These are phyloP conservation scores for Neofusicoccum sp. DNA, from an alignment of 2,329 filamentous ascomycete genomes.

Conservation along the genomic window DNA sequence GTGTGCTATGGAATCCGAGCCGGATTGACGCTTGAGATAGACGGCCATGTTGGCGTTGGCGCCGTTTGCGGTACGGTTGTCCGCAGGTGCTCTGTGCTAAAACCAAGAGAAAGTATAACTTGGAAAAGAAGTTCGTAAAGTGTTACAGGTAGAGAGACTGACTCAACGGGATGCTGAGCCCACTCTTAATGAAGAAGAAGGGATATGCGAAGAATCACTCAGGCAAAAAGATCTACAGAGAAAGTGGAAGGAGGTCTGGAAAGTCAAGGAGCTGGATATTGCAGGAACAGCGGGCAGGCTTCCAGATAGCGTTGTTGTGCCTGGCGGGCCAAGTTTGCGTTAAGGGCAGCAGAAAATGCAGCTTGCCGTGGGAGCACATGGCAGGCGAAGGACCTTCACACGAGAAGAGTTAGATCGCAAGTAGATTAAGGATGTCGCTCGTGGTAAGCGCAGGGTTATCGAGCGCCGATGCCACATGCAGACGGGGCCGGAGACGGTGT, in stretches of 20 bases:
- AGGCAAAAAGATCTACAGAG: neutral
- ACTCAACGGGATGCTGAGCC: neutral
- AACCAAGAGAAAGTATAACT: neutral
- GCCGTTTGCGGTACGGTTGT: neutral
- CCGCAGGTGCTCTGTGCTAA: neutral
- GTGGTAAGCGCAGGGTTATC: neutral
- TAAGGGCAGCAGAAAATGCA: neutral
- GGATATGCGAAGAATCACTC: neutral
- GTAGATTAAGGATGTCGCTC: neutral
- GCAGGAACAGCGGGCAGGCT: neutral
- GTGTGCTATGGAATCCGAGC: neutral
- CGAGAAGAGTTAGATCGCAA: neutral
- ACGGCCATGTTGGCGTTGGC: conserved; percentile 1
- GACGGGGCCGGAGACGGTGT: neutral
- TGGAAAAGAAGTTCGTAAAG: neutral
- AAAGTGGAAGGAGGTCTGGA: neutral
- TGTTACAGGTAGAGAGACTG: neutral
- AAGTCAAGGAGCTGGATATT: conserved; percentile 1
- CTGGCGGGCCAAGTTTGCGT: neutral
- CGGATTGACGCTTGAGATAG: conserved; percentile 5
- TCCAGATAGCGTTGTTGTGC: conserved; percentile 3
- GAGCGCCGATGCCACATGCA: neutral
- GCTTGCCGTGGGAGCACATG: neutral
- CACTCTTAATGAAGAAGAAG: neutral
- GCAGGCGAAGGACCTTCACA: neutral